Conservation (phyloP, 2,329 filamentous ascomycete genomes). For the Bertia moriformis region DNA sequence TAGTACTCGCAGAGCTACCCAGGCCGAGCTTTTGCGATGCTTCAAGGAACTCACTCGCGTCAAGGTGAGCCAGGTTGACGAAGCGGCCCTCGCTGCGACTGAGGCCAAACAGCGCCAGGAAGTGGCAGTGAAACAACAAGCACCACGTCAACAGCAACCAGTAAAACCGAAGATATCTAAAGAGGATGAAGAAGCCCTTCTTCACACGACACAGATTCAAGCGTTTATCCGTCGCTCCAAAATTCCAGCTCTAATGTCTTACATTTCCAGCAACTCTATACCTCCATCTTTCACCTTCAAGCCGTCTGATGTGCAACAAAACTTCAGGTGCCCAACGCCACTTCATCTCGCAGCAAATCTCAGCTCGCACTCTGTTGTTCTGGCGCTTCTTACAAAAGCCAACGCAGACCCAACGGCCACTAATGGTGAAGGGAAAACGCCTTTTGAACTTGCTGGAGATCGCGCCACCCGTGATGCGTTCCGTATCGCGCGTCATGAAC, state of each 20-base stretch:
- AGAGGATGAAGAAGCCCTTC: slow-evolving; percentile 65
- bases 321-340: slow-evolving; percentile 68
- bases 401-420: slow-evolving; percentile 57
- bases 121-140: slow-evolving; percentile 17
- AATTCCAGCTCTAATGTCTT: slow-evolving; percentile 71
- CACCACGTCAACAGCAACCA: slow-evolving; percentile 27
- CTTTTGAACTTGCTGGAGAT: slow-evolving; percentile 80
- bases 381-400: slow-evolving; percentile 61
- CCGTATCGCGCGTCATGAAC: slow-evolving; percentile 67
- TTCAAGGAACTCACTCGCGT: slow-evolving; percentile 88
- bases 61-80: slow-evolving; percentile 68
- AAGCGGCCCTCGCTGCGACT: slow-evolving; percentile 37
- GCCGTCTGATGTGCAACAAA: slow-evolving; percentile 47
- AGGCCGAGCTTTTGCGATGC: slow-evolving; percentile 83
- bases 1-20: slow-evolving; percentile 77
- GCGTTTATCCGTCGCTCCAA: slow-evolving; percentile 80
- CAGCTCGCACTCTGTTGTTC: slow-evolving; percentile 64
- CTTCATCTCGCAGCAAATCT: slow-evolving; percentile 76
- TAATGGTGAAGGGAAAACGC: slow-evolving; percentile 65
- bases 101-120: slow-evolving; percentile 27
- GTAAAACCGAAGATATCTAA: slow-evolving; percentile 60
- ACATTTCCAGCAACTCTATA: slow-evolving; percentile 64
- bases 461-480: slow-evolving; percentile 79
- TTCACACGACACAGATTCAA: slow-evolving; percentile 82
- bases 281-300: slow-evolving; percentile 61